Conservation (phyloP, 345 rosid species). For the Erucastrum elatum region DNA sequence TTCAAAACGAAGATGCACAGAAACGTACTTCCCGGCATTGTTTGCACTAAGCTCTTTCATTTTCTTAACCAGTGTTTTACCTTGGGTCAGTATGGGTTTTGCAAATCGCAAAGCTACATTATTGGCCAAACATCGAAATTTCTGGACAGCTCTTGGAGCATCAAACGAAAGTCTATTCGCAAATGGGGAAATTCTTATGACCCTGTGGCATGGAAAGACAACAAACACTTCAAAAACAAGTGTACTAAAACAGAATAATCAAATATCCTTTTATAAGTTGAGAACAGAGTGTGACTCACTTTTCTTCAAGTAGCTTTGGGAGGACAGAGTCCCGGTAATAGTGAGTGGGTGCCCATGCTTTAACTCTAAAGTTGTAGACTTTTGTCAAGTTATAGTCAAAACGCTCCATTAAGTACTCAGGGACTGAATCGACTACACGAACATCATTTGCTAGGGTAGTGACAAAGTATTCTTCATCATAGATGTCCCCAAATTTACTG, state of each 20-base stretch:
- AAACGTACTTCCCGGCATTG: conserved; percentile 79
- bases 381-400: conserved; percentile 84
- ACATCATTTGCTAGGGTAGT: conserved; percentile 69
- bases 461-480: conserved; percentile 79
- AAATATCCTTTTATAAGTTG: not conserved
- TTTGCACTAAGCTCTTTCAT: conserved; percentile 84
- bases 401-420: conserved; percentile 90
- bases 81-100: conserved; percentile 67
- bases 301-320: conserved; percentile 88
- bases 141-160: conserved; percentile 85
- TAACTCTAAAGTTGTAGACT: conserved; percentile 89
- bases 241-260: not conserved
- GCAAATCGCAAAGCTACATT: conserved; percentile 83
- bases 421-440: conserved; percentile 72
- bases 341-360: conserved; percentile 91
- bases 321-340: conserved; percentile 80
- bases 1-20: conserved; percentile 97
- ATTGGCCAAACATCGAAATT: conserved; percentile 87
- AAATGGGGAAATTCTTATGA: conserved; percentile 94
- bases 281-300: conserved; percentile 52
- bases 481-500: conserved; percentile 81
- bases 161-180: conserved; percentile 96
- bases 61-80: conserved; percentile 73
- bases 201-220: conserved; percentile 52
- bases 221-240: conserved; percentile 1